A percentile compares a stretch with the other conserved stretches of the same genome.
Conservation (phyloP, 306 rosid species). For the Bauhinia variegata region DNA sequence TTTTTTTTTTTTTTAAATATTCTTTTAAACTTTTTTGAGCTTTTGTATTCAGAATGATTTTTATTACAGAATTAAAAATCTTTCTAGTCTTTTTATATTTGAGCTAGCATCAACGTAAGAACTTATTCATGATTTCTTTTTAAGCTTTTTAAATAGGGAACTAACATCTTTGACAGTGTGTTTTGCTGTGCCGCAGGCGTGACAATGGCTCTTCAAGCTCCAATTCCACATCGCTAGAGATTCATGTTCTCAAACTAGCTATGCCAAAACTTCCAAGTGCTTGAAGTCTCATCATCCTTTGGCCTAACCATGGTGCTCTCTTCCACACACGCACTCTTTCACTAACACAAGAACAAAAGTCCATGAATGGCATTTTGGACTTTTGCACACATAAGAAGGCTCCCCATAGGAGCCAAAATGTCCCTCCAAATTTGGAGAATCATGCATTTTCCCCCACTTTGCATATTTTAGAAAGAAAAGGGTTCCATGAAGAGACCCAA, state of each 20-base stretch:
- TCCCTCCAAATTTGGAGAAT: slow-evolving; percentile 59
- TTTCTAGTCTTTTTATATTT: no score
- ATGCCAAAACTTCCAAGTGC: slow-evolving; percentile 53
- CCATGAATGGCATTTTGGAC: slow-evolving; percentile 58
- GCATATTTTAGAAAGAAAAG: slow-evolving; percentile 40
- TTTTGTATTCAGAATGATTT: no score
- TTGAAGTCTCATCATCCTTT: slow-evolving; percentile 59
- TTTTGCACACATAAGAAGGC: slow-evolving; percentile 50
- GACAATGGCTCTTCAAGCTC: slow-evolving; percentile 80
- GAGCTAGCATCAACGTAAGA: no score
- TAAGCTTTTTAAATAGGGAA: no score
- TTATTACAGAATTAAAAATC: no score
- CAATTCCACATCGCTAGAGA: slow-evolving; percentile 86
- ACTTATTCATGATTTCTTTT: no score
- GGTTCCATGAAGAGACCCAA: slow-evolving; percentile 62
- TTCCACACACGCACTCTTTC: slow-evolving; percentile 44
- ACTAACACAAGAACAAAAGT: slow-evolving; percentile 61
- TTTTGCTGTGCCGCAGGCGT: slow-evolving; percentile 99
- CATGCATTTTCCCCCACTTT: slow-evolving; percentile 66
- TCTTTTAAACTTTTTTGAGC: no score
- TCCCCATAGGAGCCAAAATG: slow-evolving; percentile 61
- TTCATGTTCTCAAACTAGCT: slow-evolving; percentile 43
- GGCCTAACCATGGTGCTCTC: slow-evolving; percentile 99
- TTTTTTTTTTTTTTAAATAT: no score
- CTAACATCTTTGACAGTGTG: slow-evolving; percentile 99